Evolutionary conservation across 2,329 filamentous ascomycete species (phyloP), one percentile per base, ranked within the genome.

Genomic region (Aspergillus vadensis): DNA sequence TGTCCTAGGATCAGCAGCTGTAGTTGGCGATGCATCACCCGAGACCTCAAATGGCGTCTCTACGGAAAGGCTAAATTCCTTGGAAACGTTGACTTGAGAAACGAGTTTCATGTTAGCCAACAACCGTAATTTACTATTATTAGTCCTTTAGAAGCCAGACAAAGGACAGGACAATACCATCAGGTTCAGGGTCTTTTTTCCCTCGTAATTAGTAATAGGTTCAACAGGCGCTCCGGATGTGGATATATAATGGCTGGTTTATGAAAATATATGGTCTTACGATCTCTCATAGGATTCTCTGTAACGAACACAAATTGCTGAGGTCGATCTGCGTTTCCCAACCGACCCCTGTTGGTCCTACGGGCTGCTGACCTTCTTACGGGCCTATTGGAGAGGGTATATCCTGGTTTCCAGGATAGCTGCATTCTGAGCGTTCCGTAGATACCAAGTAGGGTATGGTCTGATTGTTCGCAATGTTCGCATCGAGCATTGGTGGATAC

Each of bases 321-420:
- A 9, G 21, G 47, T 21, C 48, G 21, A 21, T 27, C 51, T 30
- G 49, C 41, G 12, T 19, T 15, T 17, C 49, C 27, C 30, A 43
- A 10, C 19, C 10, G 15, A 19, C n/a, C 21, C 17, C 12, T 19
- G n/a, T n/a, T 44, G 47, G 36, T 15, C 48, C 47, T 36, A 12
- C 47, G 47, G 4, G 47, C 21, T 27, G 19, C 15, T 41, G 55
- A n/a, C 48, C 48, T 51, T 52, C 12, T 41, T 4, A 44, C 9
- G 15, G 55, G 55, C 48, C 36, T 58, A 14, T 23, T 58, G 21
- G 32, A 58, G n/a, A 58, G 25, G 5, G 55, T 44, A 52, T 30
- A 58, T 12, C 36, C 55, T 25, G 47, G 25, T 14, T 58, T 32
- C 55, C 55, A 58, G 25, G 55, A 58, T 7, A 58, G 38, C n/a